Evolutionary conservation across 2,329 filamentous ascomycete species (phyloP), one percentile per base, ranked within the genome.

Genomic region (Monosporascus cannonballus): DNA sequence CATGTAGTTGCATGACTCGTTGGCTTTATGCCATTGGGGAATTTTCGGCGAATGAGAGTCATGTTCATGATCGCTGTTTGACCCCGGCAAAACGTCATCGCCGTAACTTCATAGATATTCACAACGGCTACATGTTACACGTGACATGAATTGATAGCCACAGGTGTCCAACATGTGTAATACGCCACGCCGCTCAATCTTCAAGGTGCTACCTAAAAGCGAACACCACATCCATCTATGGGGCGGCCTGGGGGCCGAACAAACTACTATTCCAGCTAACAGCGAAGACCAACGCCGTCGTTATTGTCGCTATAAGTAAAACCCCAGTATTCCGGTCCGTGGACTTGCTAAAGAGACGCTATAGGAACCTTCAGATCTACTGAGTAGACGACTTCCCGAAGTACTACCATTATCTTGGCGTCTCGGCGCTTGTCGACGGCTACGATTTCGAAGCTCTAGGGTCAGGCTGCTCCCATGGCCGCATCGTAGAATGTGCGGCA

Each of bases 191-290:
- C 82, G 84, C 69, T 67, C 74, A 42, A 83, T 89, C 66, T 76
- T 91, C 38, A 69, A 73, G 49, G 77, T 77, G 34, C 78, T 92
- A 30, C 88, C 88, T 57, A 92, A 92, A 74, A 89, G 85, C 71
- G 89, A 93, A 68, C 88, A 91, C 65, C 89, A 92, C 70, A 80
- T 92, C 51, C 89, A 93, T 66, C 77, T 93, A 36, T 88, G 92
- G 69, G 89, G 89, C 51, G 85, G 86, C 14, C 77, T 93, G 38
- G 30, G 5, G 11, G 11, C 30, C 9, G 83, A 84, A 41, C 1
- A 72, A 77, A 51, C 75, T 90, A 39, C 80, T 91, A 56, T 92
- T 91, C 73, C 64, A 74, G 30, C 81, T 93, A 5, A 85, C 89
- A 6, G 66, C 72, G 37, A 80, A 80, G 63, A 90, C 93, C 75